phyloP scores from a whole-genome alignment of 1,139 yeast genomes.

The Suhomyces terraborum region DNA sequence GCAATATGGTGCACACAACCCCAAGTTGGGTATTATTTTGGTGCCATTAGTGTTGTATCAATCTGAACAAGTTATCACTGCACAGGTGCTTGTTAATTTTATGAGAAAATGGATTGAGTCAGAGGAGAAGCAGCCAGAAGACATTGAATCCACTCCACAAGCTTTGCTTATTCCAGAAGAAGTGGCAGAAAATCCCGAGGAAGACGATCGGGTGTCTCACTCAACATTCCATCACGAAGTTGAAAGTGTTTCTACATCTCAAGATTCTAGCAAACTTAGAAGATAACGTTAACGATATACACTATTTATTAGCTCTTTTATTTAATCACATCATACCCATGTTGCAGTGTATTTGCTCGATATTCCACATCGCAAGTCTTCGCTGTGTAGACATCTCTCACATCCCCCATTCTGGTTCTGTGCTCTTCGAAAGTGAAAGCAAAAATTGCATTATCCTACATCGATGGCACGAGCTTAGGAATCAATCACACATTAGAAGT shows the following conservation, averaged over 20 bases:
- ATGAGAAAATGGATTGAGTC: constrained; percentile 67
- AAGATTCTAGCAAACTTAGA: constrained; percentile 4
- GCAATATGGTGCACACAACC: constrained; percentile 69
- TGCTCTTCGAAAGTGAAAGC: no score
- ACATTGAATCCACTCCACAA: constrained; percentile 10
- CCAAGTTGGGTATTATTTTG: constrained; percentile 66
- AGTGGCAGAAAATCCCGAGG: background rate
- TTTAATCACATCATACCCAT: no score
- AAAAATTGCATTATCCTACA: no score
- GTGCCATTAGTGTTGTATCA: constrained; percentile 85
- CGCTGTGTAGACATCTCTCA: no score
- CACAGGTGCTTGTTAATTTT: constrained; percentile 65
- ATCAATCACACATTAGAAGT: background rate
- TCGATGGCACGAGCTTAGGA: no score
- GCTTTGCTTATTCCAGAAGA: background rate
- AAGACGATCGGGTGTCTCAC: constrained; percentile 1
- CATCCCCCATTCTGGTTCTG: no score
- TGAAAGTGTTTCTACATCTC: constrained; percentile 1
- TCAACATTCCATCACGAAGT: constrained; percentile 1
- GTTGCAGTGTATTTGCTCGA: no score
- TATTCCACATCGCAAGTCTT: no score
- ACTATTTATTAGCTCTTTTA: constrained; percentile 1
- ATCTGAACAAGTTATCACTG: constrained; percentile 81
- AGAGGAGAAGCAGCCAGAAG: constrained; percentile 25
- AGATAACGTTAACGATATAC: background rate